Evolutionary conservation across 768 basidiomycete genomes (phyloP).

Genomic region (Tephrocybe sp.): DNA sequence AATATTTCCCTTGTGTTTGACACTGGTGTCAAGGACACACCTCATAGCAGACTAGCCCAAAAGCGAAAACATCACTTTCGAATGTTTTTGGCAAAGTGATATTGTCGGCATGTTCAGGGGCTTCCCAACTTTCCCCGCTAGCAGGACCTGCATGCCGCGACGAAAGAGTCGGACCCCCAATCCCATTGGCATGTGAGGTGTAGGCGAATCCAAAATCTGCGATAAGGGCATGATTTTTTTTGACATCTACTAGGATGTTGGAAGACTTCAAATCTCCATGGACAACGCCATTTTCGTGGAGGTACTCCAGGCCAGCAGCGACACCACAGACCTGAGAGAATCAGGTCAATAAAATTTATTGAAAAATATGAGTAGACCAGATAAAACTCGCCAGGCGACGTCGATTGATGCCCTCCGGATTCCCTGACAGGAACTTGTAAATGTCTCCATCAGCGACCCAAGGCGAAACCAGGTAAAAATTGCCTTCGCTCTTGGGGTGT

Average conservation of each 20-base stretch:
- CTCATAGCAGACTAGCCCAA: constrained; percentile 12
- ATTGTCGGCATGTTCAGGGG: constrained; percentile 30
- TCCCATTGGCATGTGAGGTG: constrained; percentile 16
- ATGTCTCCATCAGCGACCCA: constrained; percentile 35
- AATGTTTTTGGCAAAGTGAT: neutral
- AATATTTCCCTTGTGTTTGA: no score
- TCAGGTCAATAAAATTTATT: constrained; percentile 5
- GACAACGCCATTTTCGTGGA: constrained; percentile 31
- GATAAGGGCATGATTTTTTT: constrained; percentile 36
- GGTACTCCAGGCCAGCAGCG: constrained; percentile 28
- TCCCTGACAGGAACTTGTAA: constrained; percentile 17
- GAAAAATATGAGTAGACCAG: constrained; percentile 12
- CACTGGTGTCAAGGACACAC: neutral
- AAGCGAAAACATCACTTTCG: constrained; percentile 13
- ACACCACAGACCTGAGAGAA: constrained; percentile 26
- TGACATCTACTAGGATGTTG: constrained; percentile 45
- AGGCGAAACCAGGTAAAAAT: constrained; percentile 33
- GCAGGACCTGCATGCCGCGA: constrained; percentile 8
- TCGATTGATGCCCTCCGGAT: constrained; percentile 15
- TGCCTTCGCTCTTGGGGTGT: constrained; percentile 9
- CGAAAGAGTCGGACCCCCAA: constrained; percentile 14
- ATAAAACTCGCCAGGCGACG: constrained; percentile 1
- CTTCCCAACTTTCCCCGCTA: constrained; percentile 21
- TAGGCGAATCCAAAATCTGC: constrained; percentile 46
- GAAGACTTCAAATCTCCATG: constrained; percentile 47